Conservation (phyloP, 495 filamentous ascomycete species). For the Tuber borchii region DNA sequence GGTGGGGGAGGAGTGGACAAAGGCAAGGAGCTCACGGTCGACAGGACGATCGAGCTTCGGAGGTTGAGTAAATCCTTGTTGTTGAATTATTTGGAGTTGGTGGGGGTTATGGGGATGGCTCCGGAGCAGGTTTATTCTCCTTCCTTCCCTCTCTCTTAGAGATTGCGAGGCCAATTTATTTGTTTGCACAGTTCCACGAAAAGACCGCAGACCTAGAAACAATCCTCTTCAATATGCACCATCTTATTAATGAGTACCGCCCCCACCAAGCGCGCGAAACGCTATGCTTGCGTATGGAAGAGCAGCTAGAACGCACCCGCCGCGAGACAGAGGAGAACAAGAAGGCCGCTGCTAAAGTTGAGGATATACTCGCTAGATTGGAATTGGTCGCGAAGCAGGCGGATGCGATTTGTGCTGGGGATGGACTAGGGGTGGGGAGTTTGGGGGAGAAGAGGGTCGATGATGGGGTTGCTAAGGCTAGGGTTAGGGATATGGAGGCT, state of each 20-base stretch:
- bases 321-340: constrained; percentile 73
- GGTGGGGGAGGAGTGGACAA: constrained; percentile 20
- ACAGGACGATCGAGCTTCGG: constrained; percentile 70
- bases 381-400: constrained; percentile 17
- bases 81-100: constrained; percentile 75
- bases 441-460: constrained; percentile 31
- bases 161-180: background rate
- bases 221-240: constrained; percentile 80
- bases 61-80: constrained; percentile 73
- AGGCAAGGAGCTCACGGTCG: constrained; percentile 47
- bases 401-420: constrained; percentile 19
- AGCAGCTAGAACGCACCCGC: constrained; percentile 64
- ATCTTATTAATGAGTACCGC: constrained; percentile 85
- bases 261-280: constrained; percentile 92
- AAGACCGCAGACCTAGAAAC: constrained; percentile 71
- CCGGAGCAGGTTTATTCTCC: constrained; percentile 50
- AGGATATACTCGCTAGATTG: constrained; percentile 56
- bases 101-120: constrained; percentile 60
- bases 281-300: constrained; percentile 85
- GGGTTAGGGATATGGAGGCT: constrained; percentile 19
- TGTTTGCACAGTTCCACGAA: constrained; percentile 37
- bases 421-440: constrained; percentile 24
- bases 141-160: background rate
- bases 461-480: constrained; percentile 34
- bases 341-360: constrained; percentile 64